A percentile compares a stretch with the other conserved stretches of the same genome.
Conservation (phyloP, 352 stramenopile species). For the Pythium aristosporum region DNA sequence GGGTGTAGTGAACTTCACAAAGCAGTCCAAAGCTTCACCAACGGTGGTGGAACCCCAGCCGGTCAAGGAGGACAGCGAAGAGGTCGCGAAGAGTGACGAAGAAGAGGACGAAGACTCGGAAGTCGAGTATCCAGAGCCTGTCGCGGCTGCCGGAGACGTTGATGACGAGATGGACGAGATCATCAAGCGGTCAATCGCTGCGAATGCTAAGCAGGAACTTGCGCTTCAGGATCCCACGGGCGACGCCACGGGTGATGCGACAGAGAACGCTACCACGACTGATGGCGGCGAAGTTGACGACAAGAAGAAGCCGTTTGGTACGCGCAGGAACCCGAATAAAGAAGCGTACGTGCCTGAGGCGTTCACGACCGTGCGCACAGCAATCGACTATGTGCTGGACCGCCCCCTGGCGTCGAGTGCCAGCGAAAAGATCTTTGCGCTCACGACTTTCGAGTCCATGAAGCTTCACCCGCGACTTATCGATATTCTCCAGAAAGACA, state of each 20-base stretch:
- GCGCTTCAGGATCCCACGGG: background rate
- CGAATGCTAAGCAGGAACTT: constrained; percentile 18
- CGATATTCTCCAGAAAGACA: constrained; percentile 61
- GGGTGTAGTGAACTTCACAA: constrained; percentile 14
- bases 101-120: constrained; percentile 19
- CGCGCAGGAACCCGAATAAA: constrained; percentile 85
- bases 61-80: constrained; percentile 20
- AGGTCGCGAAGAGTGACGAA: constrained; percentile 13
- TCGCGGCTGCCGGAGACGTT: constrained; percentile 10
- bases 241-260: background rate
- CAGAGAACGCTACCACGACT: background rate
- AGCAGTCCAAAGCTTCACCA: constrained; percentile 2
- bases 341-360: constrained; percentile 60
- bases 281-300: background rate
- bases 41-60: constrained; percentile 11
- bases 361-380: constrained; percentile 50
- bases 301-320: constrained; percentile 53
- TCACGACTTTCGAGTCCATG: constrained; percentile 75
- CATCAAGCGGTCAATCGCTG: constrained; percentile 21
- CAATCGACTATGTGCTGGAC: constrained; percentile 67
- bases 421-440: constrained; percentile 82
- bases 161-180: constrained; percentile 29
- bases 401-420: constrained; percentile 68
- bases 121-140: constrained; percentile 13
- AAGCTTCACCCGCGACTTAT: constrained; percentile 65